A percentile compares a stretch with the other conserved stretches of the same genome.
phyloP scores from a whole-genome alignment of 1,284 basidiomycete species.

The Crepidotus sp. region DNA sequence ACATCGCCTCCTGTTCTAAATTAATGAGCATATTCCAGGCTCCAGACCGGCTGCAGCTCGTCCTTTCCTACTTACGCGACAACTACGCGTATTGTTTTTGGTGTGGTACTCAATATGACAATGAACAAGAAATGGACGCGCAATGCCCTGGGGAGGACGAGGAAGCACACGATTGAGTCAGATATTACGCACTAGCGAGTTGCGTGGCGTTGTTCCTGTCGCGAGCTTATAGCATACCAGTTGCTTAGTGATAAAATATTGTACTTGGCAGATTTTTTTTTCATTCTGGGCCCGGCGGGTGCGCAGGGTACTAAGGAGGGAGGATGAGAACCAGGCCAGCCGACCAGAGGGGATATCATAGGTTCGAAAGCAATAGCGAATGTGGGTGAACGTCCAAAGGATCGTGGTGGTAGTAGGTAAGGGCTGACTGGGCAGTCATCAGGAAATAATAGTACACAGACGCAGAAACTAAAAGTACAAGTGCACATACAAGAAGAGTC shows the following conservation, averaged over 20 bases:
- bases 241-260: constrained; percentile 11
- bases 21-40: constrained; percentile 36
- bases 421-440: constrained; percentile 1
- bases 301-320: constrained; percentile 11
- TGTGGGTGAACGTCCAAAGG: constrained; percentile 14
- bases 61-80: constrained; percentile 65
- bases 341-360: constrained; percentile 17
- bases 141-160: constrained; percentile 73
- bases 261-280: constrained; percentile 10
- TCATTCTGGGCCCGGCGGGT: constrained; percentile 10
- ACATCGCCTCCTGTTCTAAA: constrained; percentile 8
- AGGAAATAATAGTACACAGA: constrained; percentile 8
- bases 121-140: constrained; percentile 47
- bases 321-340: constrained; percentile 12
- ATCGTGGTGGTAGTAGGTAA: constrained; percentile 12
- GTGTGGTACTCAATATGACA: constrained; percentile 72
- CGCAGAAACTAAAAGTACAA: constrained; percentile 11
- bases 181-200: too few species aligned
- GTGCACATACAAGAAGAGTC: constrained; percentile 15
- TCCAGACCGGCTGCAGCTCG: constrained; percentile 55
- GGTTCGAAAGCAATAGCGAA: constrained; percentile 14
- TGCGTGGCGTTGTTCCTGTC: not conserved
- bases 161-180: constrained; percentile 61
- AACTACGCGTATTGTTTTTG: constrained; percentile 76
- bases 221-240: constrained; percentile 1